Evolutionary conservation across 2,329 filamentous ascomycete species (phyloP), one percentile per base, ranked within the genome.

Genomic region (Cercospora sesami): DNA sequence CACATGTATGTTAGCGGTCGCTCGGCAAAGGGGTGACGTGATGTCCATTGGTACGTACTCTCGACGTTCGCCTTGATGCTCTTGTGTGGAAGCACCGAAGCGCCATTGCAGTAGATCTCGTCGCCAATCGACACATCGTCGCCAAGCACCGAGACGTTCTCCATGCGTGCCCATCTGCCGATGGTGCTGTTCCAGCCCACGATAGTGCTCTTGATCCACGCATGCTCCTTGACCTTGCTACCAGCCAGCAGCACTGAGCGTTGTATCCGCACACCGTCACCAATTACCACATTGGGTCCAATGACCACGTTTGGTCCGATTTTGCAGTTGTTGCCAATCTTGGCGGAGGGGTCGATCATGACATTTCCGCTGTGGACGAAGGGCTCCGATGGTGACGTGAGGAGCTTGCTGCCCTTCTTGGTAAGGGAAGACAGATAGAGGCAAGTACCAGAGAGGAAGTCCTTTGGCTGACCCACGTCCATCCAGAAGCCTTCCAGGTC

Each of bases 401-500:
- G 91, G 69, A 91, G 86, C 84, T 96, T 94, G 78, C 92, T 92
- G 79, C 89, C 89, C 83, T 91, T 93, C 88, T 97, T 97, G 68
- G 93, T 87, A 69, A 98, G 87, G 3, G 93, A 96, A 58, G 92
- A 93, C 63, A 99, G 91, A 84, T 97, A 98, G 71, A 99, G 87
- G 83, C 94, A 98, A 70, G 95, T 98, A 71, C 94, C 94, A 23
- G 91, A 93, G 65, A 99, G 86, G 87, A 98, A 99, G 80, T 99
- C 94, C 85, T 98, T 99, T 75, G 94, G 94, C 83, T 99, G 94
- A 76, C 94, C 94, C 72, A 99, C 93, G 76, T 98, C 94, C 94
- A 98, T 98, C 94, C 94, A 98, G 88, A 96, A 98, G 75, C 94
- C 93, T 74, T 97, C 93, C 31, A 98, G 88, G 79, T 98, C 94